Evolutionary conservation across 2,329 filamentous ascomycete genomes (phyloP), one percentile per base, ranked within the genome.

Genomic region (Nigrospora oryzae): DNA sequence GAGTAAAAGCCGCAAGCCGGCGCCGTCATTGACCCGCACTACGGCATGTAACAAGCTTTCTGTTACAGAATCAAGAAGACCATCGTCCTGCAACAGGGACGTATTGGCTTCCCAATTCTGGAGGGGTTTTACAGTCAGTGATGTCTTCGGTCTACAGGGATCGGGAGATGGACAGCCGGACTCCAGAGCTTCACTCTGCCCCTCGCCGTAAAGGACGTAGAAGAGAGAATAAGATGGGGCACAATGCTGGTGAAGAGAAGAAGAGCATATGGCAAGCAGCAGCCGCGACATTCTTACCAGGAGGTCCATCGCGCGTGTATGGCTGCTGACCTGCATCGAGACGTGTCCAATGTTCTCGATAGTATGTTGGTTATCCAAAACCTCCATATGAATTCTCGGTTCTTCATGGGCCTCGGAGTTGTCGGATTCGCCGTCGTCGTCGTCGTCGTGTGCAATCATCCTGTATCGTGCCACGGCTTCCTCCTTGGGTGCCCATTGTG

Each of bases 301-400:
- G 45, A 86, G 60, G 0, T 61, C 50, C 2, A 75, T 56, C 2
- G 87, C 82, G 33, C 70, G 71, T 10, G 74, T 63, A 14, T 69
- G 64, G 46, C 84, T 86, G 57, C 86, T 81, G 47, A 89, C 83
- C 45, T 83, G 73, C 56, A 76, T 81, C 0, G 77, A 78, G 4
- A 85, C 70, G 51, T 86, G 76, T 0, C 84, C 84, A 46, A 93
- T 73, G 52, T 88, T 80, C 14, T 93, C 84, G 43, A 91, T 75
- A 0, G 87, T 93, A 58, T 86, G 87, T 33, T 75, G 70, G 12
- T 83, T 77, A 51, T 84, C 76, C 28, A 88, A 65, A 36, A 81
- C 68, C 47, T 83, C 74, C 14, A 65, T 65, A 40, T 69, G 65
- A 36, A 79, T 69, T 7, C 65, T 64, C 15, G 69, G 69, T 28